phyloP scores from a whole-genome alignment of 2,329 filamentous ascomycete species.

The Helotiales sp. region DNA sequence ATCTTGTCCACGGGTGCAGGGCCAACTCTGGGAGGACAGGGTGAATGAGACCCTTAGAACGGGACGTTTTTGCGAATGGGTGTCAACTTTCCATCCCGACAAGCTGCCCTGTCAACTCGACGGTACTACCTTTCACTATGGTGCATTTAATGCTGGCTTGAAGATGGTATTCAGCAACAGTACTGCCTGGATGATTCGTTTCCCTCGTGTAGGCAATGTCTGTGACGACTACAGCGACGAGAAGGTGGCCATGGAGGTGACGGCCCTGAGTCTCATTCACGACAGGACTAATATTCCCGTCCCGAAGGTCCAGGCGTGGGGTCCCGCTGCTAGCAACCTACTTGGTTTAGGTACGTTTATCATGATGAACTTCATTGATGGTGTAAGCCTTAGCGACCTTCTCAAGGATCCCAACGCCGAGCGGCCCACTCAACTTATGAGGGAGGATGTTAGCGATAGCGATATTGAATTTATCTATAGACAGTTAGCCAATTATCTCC shows the following conservation, averaged over 20 bases:
- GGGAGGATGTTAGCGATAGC: slow-evolving; percentile 15
- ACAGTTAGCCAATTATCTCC: slow-evolving; percentile 13
- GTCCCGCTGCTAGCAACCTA: slow-evolving; percentile 6
- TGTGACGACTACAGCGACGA: slow-evolving; percentile 25
- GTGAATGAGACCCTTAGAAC: too few species aligned
- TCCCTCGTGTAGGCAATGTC: slow-evolving; percentile 17
- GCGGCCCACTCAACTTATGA: slow-evolving; percentile 7
- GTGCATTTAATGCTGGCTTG: slow-evolving; percentile 36
- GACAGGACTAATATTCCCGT: slow-evolving; percentile 11
- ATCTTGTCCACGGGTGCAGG: too few species aligned
- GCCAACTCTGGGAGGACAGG: too few species aligned
- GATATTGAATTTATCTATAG: slow-evolving; percentile 17
- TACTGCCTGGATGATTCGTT: slow-evolving; percentile 18
- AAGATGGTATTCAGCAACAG: slow-evolving; percentile 36
- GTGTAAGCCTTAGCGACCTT: slow-evolving; percentile 8
- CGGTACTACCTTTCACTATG: slow-evolving; percentile 34
- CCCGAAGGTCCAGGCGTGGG: slow-evolving; percentile 2
- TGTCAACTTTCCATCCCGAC: slow-evolving; percentile 38
- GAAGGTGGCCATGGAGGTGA: slow-evolving; percentile 19
- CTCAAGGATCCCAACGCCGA: slow-evolving; percentile 7
- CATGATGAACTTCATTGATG: slow-evolving; percentile 9
- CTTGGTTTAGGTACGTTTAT: slow-evolving; percentile 8
- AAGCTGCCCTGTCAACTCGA: slow-evolving; percentile 36
- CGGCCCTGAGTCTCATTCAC: slow-evolving; percentile 6
- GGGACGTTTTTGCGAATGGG: too few species aligned